phyloP scores from a whole-genome alignment of 139 green algal genomes.

The Picochlorum sp. region DNA sequence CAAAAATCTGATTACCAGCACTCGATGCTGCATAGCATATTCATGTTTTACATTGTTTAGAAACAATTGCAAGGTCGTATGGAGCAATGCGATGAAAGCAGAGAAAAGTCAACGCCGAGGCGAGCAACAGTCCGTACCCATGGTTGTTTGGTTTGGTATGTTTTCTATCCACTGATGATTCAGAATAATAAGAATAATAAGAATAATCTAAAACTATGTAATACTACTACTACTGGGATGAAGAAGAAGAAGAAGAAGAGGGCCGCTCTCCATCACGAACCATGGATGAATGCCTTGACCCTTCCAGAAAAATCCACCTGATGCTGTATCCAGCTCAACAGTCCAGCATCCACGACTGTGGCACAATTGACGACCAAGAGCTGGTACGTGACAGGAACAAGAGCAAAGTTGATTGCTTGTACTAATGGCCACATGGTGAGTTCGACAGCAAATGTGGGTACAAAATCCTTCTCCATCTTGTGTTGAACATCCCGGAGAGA shows the following conservation, averaged over 20 bases:
- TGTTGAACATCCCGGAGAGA: neutral
- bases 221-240: no score
- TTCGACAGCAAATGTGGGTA: constrained; percentile 25
- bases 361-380: constrained; percentile 25
- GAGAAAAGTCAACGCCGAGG: no score
- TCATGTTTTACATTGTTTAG: no score
- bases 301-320: neutral
- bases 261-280: no score
- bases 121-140: no score
- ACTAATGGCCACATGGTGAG: constrained; percentile 22
- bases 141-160: no score
- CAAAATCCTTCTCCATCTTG: constrained; percentile 29
- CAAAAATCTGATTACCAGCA: constrained; percentile 50
- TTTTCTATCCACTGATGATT: no score
- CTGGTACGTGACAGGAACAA: constrained; percentile 24
- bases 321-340: constrained; percentile 7
- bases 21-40: constrained; percentile 14
- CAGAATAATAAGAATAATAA: no score
- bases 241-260: no score
- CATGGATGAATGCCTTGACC: neutral
- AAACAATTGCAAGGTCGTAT: no score
- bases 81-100: no score
- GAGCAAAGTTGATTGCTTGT: constrained; percentile 27
- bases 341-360: constrained; percentile 16
- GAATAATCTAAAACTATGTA: no score